Conservation (phyloP, 208 protist species). For the Wallacemonas sp. region DNA sequence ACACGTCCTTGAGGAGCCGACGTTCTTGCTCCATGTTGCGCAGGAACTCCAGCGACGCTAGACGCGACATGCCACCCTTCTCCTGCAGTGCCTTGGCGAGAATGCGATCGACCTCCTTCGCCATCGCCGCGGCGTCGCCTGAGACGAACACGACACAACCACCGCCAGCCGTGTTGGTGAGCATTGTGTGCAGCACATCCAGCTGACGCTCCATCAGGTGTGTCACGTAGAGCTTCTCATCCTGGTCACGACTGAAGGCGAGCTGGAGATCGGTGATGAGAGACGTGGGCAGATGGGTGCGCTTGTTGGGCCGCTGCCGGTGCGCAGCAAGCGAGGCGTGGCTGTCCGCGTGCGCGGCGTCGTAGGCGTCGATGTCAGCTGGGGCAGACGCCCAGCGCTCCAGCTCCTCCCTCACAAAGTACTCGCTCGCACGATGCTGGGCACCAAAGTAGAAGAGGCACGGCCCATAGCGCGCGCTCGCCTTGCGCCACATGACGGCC, state of each 20-base stretch:
- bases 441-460: slow-evolving; percentile 77
- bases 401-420: slow-evolving; percentile 64
- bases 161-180: slow-evolving; percentile 34
- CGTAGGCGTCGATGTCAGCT: slow-evolving; percentile 25
- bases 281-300: slow-evolving; percentile 22
- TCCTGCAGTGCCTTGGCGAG: slow-evolving; percentile 71
- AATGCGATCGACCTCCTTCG: slow-evolving; percentile 86
- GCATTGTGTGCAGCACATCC: slow-evolving; percentile 50
- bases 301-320: slow-evolving; percentile 2
- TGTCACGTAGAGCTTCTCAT: slow-evolving; percentile 83
- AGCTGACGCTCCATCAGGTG: slow-evolving; percentile 80
- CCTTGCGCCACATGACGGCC: slow-evolving; percentile 52
- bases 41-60: slow-evolving; percentile 74
- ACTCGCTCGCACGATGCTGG: slow-evolving; percentile 45
- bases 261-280: slow-evolving; percentile 65
- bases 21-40: slow-evolving; percentile 63
- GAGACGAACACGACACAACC: slow-evolving; percentile 86
- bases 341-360: slow-evolving; percentile 27
- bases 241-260: slow-evolving; percentile 89
- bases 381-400: slow-evolving; percentile 43
- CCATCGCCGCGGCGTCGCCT: slow-evolving; percentile 92
- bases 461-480: slow-evolving; percentile 27
- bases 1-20: slow-evolving; percentile 94
- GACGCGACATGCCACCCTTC: slow-evolving; percentile 48
- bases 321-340: slow-evolving; percentile 28